These are phyloP conservation scores for Candida piceae DNA, from an alignment of 805 yeast genomes.

Conservation along the genomic window DNA sequence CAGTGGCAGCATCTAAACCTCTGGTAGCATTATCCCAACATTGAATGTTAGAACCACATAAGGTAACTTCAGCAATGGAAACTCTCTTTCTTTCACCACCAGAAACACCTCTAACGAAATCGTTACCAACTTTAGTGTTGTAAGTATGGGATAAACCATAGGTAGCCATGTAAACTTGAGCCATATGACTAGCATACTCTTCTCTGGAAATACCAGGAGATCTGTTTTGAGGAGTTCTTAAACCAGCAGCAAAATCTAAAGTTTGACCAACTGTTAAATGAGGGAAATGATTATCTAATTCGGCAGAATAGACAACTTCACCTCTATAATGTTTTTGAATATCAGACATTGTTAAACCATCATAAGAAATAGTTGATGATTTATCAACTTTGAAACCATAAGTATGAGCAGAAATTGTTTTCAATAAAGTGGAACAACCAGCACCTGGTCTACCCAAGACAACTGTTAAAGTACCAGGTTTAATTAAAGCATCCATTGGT, in stretches of 20 bases:
- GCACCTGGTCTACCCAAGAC: constrained; percentile 81
- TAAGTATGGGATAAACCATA: constrained; percentile 42
- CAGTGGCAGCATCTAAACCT: constrained; percentile 69
- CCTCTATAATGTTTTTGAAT: constrained; percentile 54
- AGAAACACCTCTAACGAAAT: constrained; percentile 57
- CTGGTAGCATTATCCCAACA: constrained; percentile 70
- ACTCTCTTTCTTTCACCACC: constrained; percentile 68
- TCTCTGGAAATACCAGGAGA: constrained; percentile 54
- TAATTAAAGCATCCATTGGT: constrained; percentile 59
- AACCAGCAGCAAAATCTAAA: constrained; percentile 51
- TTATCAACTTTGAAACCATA: constrained; percentile 50
- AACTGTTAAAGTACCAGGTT: constrained; percentile 62
- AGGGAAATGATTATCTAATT: constrained; percentile 63
- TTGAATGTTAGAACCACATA: constrained; percentile 36
- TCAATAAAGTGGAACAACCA: constrained; percentile 65
- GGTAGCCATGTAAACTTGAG: constrained; percentile 34
- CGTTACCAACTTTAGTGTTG: constrained; percentile 59
- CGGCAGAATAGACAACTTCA: constrained; percentile 67
- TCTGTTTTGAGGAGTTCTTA: constrained; percentile 60
- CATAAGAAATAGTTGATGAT: constrained; percentile 45
- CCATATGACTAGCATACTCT: constrained; percentile 46
- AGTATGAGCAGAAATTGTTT: constrained; percentile 53
- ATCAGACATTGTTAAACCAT: constrained; percentile 49
- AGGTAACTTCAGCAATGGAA: constrained; percentile 51
- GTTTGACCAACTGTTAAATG: constrained; percentile 65